Percentiles rank a stretch among this genome's conserved stretches.
phyloP scores from a whole-genome alignment of 768 basidiomycete species.

The Naematelia encephala region DNA sequence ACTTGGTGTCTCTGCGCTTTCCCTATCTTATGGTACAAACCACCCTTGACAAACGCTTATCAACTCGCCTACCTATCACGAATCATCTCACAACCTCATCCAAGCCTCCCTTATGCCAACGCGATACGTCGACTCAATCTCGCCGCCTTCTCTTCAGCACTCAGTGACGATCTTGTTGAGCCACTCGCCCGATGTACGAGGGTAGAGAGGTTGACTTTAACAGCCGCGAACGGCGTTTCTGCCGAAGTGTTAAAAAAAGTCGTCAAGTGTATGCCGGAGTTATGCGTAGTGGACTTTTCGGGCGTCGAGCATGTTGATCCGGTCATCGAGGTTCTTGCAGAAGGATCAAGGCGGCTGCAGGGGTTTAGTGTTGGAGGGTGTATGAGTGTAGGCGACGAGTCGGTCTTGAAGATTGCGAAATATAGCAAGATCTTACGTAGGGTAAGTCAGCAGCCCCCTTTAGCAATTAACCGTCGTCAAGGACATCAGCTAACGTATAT shows the following conservation, averaged over 20 bases:
- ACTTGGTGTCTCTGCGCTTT: slow-evolving; percentile 95
- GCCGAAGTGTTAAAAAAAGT: slow-evolving; percentile 63
- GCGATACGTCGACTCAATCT: slow-evolving; percentile 93
- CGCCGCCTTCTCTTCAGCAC: slow-evolving; percentile 63
- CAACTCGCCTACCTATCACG: slow-evolving; percentile 75
- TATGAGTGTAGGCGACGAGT: slow-evolving; percentile 70
- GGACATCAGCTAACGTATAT: background rate
- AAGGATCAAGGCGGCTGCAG: slow-evolving; percentile 70
- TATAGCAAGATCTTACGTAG: slow-evolving; percentile 75
- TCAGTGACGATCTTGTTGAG: slow-evolving; percentile 70
- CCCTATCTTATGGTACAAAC: slow-evolving; percentile 91
- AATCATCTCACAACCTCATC: slow-evolving; percentile 59
- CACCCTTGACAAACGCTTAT: slow-evolving; percentile 65
- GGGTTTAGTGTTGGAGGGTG: slow-evolving; percentile 89
- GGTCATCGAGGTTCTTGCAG: slow-evolving; percentile 68
- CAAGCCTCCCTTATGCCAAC: slow-evolving; percentile 79
- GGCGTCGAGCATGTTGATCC: slow-evolving; percentile 67
- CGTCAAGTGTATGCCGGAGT: slow-evolving; percentile 66
- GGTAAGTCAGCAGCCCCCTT: slow-evolving; percentile 35
- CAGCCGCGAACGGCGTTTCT: slow-evolving; percentile 69
- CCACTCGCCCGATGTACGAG: slow-evolving; percentile 70
- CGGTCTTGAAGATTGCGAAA: slow-evolving; percentile 69
- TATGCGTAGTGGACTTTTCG: slow-evolving; percentile 82
- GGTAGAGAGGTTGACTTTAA: slow-evolving; percentile 83
- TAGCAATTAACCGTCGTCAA: background rate